Conservation (phyloP, 768 basidiomycete species). For the Leccinum ochraceum region DNA sequence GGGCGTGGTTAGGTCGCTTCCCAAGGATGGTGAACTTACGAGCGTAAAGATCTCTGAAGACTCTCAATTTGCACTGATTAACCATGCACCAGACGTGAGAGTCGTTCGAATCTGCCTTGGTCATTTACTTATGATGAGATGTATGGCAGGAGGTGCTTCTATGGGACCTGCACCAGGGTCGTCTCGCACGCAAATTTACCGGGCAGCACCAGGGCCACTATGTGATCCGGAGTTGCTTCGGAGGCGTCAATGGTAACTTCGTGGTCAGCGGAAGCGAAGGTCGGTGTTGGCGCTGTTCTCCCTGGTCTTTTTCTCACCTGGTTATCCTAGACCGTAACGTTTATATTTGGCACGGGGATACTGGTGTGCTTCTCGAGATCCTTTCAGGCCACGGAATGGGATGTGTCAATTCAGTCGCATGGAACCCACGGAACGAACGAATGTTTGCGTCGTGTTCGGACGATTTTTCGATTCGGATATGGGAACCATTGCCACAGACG, state of each 20-base stretch:
- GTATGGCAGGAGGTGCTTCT: conserved; percentile 78
- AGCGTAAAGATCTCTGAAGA: conserved; percentile 86
- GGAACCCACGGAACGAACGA: conserved; percentile 86
- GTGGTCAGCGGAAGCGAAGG: conserved; percentile 96
- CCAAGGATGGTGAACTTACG: conserved; percentile 78
- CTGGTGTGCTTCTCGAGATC: conserved; percentile 78
- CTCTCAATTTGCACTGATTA: conserved; percentile 85
- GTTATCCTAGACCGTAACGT: conserved; percentile 77
- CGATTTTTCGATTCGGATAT: conserved; percentile 87
- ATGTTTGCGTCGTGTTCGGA: conserved; percentile 98
- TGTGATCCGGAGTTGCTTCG: conserved; percentile 64
- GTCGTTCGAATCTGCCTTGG: background rate
- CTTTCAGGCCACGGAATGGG: conserved; percentile 85
- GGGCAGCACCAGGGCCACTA: conserved; percentile 73
- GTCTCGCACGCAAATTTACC: conserved; percentile 75
- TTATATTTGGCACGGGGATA: conserved; percentile 94
- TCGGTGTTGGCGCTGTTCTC: conserved; percentile 33
- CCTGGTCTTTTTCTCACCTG: conserved; percentile 12
- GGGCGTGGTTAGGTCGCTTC: conserved; percentile 45
- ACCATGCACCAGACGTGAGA: conserved; percentile 83
- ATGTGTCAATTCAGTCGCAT: conserved; percentile 93
- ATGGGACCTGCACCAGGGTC: conserved; percentile 74
- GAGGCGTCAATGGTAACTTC: conserved; percentile 85
- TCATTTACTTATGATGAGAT: conserved; percentile 8
- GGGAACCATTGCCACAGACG: conserved; percentile 54